Evolutionary conservation across 2,329 filamentous ascomycete genomes (phyloP).

Genomic region (Berkeleyomyces rouxiae): DNA sequence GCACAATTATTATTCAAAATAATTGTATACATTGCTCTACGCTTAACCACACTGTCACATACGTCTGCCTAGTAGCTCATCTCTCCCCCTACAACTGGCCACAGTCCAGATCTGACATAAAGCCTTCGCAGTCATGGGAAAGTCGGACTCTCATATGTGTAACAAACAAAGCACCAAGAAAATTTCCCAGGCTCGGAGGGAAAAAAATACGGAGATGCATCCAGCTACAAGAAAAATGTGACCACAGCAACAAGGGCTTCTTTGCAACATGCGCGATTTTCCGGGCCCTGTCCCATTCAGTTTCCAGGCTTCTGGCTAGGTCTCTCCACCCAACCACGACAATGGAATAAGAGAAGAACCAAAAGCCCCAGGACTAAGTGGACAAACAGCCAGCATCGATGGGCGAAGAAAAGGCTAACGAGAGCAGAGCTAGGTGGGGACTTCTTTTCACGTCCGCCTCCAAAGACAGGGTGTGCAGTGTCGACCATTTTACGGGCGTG

Average conservation of each 20-base stretch:
- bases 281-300: background rate
- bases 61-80: too few relatives aligned
- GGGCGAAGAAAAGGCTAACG: background rate
- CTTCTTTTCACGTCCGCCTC: background rate
- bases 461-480: background rate
- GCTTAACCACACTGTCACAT: too few relatives aligned
- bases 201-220: background rate
- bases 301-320: background rate
- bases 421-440: background rate
- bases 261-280: background rate
- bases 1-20: background rate
- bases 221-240: background rate
- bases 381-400: background rate
- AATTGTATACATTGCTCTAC: too few relatives aligned
- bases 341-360: background rate
- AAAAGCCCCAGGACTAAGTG: background rate
- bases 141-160: background rate
- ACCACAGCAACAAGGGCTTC: background rate
- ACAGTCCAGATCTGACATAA: background rate
- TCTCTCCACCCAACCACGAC: background rate
- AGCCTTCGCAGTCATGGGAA: background rate
- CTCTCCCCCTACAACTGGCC: too few relatives aligned
- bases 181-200: background rate
- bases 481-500: background rate
- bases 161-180: background rate